phyloP scores from a whole-genome alignment of 768 basidiomycete species.

The Pulveroboletus sp. region DNA sequence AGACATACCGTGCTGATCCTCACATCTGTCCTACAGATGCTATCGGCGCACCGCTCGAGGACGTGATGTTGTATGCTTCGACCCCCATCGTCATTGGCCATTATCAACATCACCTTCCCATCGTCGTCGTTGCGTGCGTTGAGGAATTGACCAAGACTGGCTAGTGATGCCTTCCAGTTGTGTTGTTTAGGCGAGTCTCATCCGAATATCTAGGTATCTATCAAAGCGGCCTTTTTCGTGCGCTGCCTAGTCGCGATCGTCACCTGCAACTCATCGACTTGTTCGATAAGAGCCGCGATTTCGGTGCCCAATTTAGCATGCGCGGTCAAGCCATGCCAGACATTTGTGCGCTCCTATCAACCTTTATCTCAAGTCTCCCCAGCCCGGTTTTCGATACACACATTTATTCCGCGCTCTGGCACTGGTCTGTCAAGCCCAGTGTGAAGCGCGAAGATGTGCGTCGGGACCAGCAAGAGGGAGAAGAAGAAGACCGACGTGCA shows the following conservation, averaged over 20 bases:
- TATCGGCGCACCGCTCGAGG: slow-evolving; percentile 34
- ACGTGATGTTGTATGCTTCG: slow-evolving; percentile 31
- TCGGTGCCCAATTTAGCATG: slow-evolving; percentile 24
- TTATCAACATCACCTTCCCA: slow-evolving; percentile 35
- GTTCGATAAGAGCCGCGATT: slow-evolving; percentile 32
- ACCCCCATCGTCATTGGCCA: slow-evolving; percentile 33
- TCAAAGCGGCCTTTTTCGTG: slow-evolving; percentile 39
- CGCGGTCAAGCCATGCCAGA: slow-evolving; percentile 38
- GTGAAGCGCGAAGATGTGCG: slow-evolving; percentile 31
- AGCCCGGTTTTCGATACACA: slow-evolving; percentile 40
- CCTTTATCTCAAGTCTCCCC: slow-evolving; percentile 45
- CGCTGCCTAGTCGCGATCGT: slow-evolving; percentile 37
- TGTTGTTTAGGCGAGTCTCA: background rate
- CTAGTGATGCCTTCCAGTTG: background rate
- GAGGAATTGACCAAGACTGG: slow-evolving; percentile 47
- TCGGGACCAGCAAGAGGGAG: slow-evolving; percentile 26
- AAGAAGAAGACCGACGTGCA: slow-evolving; percentile 30
- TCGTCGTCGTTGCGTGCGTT: slow-evolving; percentile 37
- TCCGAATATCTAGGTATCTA: slow-evolving; percentile 34
- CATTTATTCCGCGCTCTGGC: slow-evolving; percentile 40
- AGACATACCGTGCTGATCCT: background rate
- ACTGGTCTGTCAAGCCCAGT: slow-evolving; percentile 42
- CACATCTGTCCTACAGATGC: slow-evolving; percentile 22
- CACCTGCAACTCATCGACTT: slow-evolving; percentile 35
- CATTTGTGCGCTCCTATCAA: slow-evolving; percentile 42